Evolutionary conservation across 225 moss, liverwort and hornwort species (phyloP).

Genomic region (Asterella californica): DNA sequence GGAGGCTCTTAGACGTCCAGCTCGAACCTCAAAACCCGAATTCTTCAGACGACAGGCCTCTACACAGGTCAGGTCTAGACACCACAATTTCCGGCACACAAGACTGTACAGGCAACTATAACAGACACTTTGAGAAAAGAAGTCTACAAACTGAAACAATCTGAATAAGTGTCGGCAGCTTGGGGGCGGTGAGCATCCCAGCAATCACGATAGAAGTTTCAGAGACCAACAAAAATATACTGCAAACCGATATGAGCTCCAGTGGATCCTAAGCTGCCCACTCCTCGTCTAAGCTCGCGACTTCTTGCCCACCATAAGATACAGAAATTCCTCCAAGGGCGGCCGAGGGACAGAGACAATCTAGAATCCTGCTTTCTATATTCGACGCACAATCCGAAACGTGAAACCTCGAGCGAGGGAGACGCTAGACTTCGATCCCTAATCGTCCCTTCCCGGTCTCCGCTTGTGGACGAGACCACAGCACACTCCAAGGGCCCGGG

Average conservation of each 20-base stretch:
- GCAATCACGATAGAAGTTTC: neutral
- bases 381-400: neutral
- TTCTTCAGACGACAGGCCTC: neutral
- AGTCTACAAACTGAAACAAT: neutral
- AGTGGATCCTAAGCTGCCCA: neutral
- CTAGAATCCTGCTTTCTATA: neutral
- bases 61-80: neutral
- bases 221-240: neutral
- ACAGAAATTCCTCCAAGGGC: neutral
- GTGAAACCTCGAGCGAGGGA: neutral
- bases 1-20: neutral
- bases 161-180: neutral
- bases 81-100: neutral
- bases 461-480: neutral
- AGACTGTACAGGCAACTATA: neutral
- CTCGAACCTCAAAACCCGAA: neutral
- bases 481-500: neutral
- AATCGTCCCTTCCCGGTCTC: neutral
- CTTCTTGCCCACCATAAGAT: neutral
- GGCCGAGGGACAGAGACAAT: neutral
- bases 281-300: neutral
- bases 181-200: neutral
- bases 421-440: conserved; percentile 4
- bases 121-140: neutral
- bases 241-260: neutral